phyloP scores from a whole-genome alignment of 495 filamentous ascomycete genomes.

The Penicillium desertorum region DNA sequence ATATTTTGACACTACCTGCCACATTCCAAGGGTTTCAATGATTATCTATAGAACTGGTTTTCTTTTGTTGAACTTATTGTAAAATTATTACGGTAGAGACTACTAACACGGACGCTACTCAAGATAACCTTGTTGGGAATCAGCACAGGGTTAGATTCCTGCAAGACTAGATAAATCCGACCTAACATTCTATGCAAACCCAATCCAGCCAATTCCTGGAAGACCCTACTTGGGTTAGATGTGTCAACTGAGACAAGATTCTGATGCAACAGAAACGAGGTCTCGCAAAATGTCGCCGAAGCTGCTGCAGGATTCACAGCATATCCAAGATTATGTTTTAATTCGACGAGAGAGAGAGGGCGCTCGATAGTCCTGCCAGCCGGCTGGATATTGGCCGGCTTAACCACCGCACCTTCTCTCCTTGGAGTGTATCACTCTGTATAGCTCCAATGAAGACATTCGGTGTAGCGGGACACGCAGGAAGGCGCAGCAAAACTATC shows the following conservation, averaged over 20 bases:
- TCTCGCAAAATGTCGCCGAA: slow-evolving; percentile 1
- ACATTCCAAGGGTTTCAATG: background rate
- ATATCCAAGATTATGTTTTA: background rate
- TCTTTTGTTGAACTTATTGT: background rate
- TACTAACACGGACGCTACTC: background rate
- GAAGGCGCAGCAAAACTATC: background rate
- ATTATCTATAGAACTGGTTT: background rate
- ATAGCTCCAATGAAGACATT: background rate
- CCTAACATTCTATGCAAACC: background rate
- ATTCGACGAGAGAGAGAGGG: background rate
- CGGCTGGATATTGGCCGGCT: background rate
- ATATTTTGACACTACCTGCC: background rate
- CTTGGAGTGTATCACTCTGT: background rate
- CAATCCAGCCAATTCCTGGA: background rate
- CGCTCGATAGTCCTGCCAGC: background rate
- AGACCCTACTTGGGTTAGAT: slow-evolving; percentile 1
- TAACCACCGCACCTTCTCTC: background rate
- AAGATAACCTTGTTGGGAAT: background rate
- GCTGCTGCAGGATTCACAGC: background rate
- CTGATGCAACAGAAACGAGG: background rate
- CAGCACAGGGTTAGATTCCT: background rate
- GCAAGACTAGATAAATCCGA: background rate
- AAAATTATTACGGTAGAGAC: background rate
- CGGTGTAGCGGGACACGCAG: background rate
- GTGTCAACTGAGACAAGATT: background rate